phyloP scores from a whole-genome alignment of 1,284 basidiomycete genomes.

The Entoloma clypeatum region DNA sequence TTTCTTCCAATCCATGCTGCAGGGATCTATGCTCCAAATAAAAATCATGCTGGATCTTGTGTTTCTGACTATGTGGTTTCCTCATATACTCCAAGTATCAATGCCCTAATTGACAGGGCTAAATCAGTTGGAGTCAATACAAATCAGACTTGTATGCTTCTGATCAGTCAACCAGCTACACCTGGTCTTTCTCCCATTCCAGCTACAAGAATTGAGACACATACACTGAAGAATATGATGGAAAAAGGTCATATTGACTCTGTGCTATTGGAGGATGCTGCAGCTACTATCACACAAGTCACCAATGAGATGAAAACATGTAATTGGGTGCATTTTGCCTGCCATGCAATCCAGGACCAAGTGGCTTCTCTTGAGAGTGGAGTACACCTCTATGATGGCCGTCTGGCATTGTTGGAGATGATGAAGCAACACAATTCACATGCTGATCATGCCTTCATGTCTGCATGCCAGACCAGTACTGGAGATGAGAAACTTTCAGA shows the following conservation, averaged over 20 bases:
- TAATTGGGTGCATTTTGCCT: too few relatives aligned
- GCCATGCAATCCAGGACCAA: slow-evolving; percentile 14
- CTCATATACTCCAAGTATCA: slow-evolving; percentile 10
- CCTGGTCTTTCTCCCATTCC: not conserved
- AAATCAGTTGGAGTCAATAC: not conserved
- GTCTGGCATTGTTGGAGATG: slow-evolving; percentile 14
- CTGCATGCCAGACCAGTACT: slow-evolving; percentile 27
- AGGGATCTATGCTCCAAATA: too few relatives aligned
- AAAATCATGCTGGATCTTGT: not conserved
- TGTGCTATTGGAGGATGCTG: not conserved
- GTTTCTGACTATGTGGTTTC: slow-evolving; percentile 11
- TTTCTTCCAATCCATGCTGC: not conserved
- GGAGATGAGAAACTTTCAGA: too few relatives aligned
- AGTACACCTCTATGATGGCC: slow-evolving; percentile 4
- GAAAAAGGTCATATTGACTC: too few relatives aligned
- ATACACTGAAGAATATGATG: not conserved
- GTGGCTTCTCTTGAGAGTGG: slow-evolving; percentile 12
- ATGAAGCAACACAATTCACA: slow-evolving; percentile 9
- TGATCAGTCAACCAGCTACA: too few relatives aligned
- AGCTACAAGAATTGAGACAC: not conserved
- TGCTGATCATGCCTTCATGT: slow-evolving; percentile 25
- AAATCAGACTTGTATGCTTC: not conserved
- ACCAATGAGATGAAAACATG: slow-evolving; percentile 10
- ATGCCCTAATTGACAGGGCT: slow-evolving; percentile 4
- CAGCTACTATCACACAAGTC: not conserved